Conservation (phyloP, 2,329 filamentous ascomycete genomes). For the Aureobasidium sp. region DNA sequence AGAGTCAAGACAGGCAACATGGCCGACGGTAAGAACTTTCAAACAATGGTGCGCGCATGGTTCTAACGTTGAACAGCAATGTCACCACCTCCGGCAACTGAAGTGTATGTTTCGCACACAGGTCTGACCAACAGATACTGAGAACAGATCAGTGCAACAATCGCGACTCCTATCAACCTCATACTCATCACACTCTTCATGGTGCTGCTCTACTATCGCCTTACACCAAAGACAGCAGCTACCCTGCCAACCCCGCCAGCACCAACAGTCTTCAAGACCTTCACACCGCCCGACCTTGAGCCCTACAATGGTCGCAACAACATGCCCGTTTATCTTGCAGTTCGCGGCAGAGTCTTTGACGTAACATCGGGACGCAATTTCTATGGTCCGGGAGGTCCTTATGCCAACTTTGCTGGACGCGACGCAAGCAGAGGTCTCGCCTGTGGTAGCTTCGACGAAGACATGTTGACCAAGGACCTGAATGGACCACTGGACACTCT, state of each 20-base stretch:
- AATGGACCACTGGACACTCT: conserved; percentile 75
- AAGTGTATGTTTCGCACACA: conserved; percentile 32
- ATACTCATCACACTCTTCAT: conserved; percentile 53
- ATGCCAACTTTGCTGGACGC: conserved; percentile 90
- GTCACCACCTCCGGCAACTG: conserved; percentile 30
- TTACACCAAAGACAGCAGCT: conserved; percentile 36
- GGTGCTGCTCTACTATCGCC: conserved; percentile 51
- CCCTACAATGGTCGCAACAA: conserved; percentile 73
- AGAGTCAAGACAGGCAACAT: not conserved
- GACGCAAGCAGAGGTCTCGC: conserved; percentile 86
- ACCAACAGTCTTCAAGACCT: conserved; percentile 80
- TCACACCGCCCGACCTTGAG: conserved; percentile 73
- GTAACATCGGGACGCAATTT: conserved; percentile 82
- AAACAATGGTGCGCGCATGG: not conserved
- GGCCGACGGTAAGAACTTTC: not conserved
- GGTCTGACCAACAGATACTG: conserved; percentile 16
- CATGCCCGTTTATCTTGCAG: conserved; percentile 78
- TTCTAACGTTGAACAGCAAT: conserved; percentile 15
- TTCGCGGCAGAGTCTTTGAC: conserved; percentile 86
- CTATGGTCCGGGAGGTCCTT: conserved; percentile 91
- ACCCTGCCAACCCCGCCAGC: conserved; percentile 50
- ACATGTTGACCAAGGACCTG: conserved; percentile 89
- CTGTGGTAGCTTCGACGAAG: conserved; percentile 85
- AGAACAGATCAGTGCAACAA: conserved; percentile 39
- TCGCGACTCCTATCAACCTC: conserved; percentile 55